These are phyloP conservation scores for Clavariopsis aquatica DNA, from an alignment of 495 filamentous ascomycete species.

Conservation along the genomic window DNA sequence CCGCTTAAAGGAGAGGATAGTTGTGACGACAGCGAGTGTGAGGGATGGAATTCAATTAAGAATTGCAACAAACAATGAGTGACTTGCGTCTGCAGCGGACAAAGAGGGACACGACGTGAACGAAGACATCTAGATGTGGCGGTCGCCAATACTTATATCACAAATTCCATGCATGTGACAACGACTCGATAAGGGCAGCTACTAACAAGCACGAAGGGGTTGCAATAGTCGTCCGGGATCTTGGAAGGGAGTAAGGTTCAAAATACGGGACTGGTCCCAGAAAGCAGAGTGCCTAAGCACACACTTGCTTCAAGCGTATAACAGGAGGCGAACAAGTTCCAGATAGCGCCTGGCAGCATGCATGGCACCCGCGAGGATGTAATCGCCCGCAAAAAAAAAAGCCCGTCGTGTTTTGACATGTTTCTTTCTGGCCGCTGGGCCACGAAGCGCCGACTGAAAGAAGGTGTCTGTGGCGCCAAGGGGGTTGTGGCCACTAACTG, in stretches of 20 bases:
- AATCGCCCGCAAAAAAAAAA: neutral
- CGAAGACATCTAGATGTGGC: constrained; percentile 8
- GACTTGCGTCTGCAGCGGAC: constrained; percentile 13
- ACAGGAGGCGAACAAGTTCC: neutral
- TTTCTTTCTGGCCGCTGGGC: neutral
- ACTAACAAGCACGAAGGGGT: constrained; percentile 4
- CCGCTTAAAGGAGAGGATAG: neutral
- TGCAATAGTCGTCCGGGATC: neutral
- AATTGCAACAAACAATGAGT: constrained; percentile 10
- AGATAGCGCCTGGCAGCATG: neutral
- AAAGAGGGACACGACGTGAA: constrained; percentile 17
- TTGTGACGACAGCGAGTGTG: constrained; percentile 17
- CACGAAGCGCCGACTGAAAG: neutral
- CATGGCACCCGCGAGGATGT: neutral
- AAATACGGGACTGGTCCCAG: neutral
- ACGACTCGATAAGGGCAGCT: neutral
- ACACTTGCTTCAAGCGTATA: neutral
- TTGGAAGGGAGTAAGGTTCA: constrained; percentile 1
- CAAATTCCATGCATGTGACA: neutral
- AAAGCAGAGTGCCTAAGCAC: neutral
- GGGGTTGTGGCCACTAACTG: neutral
- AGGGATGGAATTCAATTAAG: neutral
- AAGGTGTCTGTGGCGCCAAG: neutral
- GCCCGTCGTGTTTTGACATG: neutral
- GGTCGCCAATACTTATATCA: constrained; percentile 10